Evolutionary conservation across 441 rosid genomes (phyloP).

Genomic region (Arabidopsis lyrata): DNA sequence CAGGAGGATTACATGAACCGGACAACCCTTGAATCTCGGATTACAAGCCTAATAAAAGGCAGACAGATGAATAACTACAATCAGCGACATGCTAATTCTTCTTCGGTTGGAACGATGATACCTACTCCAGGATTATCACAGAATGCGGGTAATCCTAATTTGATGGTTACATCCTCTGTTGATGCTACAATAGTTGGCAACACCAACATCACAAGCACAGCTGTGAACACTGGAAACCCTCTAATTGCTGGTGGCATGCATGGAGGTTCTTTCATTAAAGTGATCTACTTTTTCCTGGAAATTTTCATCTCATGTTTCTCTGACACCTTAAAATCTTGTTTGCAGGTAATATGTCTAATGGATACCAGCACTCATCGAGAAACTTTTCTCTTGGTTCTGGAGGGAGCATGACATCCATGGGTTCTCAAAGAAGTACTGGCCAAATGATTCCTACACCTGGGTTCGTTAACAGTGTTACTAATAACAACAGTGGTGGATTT

Average conservation of each 20-base stretch:
- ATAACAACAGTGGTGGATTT: constrained; percentile 60
- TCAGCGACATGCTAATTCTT: constrained; percentile 57
- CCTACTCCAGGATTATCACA: constrained; percentile 96
- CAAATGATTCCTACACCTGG: constrained; percentile 99
- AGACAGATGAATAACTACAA: constrained; percentile 49
- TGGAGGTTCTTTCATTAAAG: constrained; percentile 55
- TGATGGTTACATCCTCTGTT: constrained; percentile 62
- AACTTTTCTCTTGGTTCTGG: constrained; percentile 74
- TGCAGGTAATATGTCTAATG: constrained; percentile 76
- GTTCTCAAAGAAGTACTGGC: constrained; percentile 66
- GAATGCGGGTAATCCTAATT: constrained; percentile 56
- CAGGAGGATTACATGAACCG: constrained; percentile 87
- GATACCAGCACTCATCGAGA: constrained; percentile 72
- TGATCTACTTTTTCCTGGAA: constrained; percentile 46
- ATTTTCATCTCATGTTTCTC: constrained; percentile 26
- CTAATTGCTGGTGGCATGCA: constrained; percentile 60
- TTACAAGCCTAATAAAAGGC: constrained; percentile 59
- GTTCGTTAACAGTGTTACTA: constrained; percentile 53
- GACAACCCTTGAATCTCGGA: constrained; percentile 72
- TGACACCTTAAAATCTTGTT: constrained; percentile 41
- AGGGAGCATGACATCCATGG: constrained; percentile 76
- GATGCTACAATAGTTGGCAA: constrained; percentile 66
- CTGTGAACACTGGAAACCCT: constrained; percentile 59
- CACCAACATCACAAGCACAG: constrained; percentile 57
- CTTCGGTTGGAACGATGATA: constrained; percentile 83